Conservation (phyloP, 2,329 filamentous ascomycete species). For the Sclerotinia trifoliorum region DNA sequence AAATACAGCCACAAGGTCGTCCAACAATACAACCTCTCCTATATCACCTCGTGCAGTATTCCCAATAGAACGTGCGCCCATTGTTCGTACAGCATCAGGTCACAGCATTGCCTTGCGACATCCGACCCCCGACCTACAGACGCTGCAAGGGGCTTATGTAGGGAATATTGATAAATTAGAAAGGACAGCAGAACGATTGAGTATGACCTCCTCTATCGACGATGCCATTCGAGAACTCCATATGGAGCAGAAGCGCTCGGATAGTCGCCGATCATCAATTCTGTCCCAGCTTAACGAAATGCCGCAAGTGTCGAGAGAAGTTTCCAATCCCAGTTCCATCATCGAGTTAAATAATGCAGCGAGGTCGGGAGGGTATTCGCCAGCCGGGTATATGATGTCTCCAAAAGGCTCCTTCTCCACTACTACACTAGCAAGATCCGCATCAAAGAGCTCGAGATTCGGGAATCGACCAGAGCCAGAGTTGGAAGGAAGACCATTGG, state of each 20-base stretch:
- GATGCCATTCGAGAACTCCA: slow-evolving; percentile 74
- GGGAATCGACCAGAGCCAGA: slow-evolving; percentile 39
- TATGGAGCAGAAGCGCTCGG: slow-evolving; percentile 66
- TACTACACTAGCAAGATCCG: slow-evolving; percentile 51
- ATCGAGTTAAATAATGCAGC: slow-evolving; percentile 67
- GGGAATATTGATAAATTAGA: slow-evolving; percentile 73
- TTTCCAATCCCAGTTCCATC: slow-evolving; percentile 58
- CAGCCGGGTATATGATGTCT: slow-evolving; percentile 65
- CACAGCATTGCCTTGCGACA: slow-evolving; percentile 47
- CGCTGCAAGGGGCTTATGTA: slow-evolving; percentile 59
- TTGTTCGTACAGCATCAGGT: slow-evolving; percentile 36
- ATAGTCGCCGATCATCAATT: slow-evolving; percentile 64
- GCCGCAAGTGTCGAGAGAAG: slow-evolving; percentile 42
- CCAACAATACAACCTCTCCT: slow-evolving; percentile 23
- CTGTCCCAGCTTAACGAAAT: slow-evolving; percentile 45
- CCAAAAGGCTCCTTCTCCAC: slow-evolving; percentile 57
- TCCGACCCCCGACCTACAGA: slow-evolving; percentile 61
- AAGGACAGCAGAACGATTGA: slow-evolving; percentile 71
- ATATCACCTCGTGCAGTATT: slow-evolving; percentile 21
- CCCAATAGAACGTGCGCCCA: slow-evolving; percentile 25
- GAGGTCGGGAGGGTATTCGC: slow-evolving; percentile 68
- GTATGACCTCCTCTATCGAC: slow-evolving; percentile 70
- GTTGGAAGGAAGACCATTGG: slow-evolving; percentile 39
- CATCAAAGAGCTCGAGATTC: slow-evolving; percentile 50
- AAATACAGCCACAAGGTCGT: slow-evolving; percentile 29